Conservation (phyloP, 2,329 filamentous ascomycete species). For the Colletotrichum gigasporum region DNA sequence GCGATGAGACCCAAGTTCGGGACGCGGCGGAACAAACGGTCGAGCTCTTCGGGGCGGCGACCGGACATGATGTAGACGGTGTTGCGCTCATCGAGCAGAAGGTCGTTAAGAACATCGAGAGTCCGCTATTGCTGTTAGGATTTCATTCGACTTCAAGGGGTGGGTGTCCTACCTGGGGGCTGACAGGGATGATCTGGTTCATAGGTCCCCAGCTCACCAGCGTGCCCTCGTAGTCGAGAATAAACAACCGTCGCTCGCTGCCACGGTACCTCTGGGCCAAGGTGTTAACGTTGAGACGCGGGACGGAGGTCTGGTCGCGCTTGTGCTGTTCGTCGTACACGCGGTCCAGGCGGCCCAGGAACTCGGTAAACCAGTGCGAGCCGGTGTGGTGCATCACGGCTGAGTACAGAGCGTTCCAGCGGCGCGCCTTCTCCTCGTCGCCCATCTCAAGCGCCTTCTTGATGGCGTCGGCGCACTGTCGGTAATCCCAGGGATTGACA, state of each 20-base stretch:
- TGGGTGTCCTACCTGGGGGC: constrained; percentile 65
- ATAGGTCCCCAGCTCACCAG: constrained; percentile 88
- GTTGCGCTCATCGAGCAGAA: constrained; percentile 83
- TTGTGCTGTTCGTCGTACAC: constrained; percentile 87
- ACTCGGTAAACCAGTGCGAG: constrained; percentile 83
- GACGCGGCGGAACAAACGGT: constrained; percentile 84
- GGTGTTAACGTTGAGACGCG: constrained; percentile 77
- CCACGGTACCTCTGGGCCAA: constrained; percentile 73
- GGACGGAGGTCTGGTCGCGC: constrained; percentile 86
- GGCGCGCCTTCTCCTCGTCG: constrained; percentile 74
- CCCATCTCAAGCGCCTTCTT: constrained; percentile 84
- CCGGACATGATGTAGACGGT: constrained; percentile 95
- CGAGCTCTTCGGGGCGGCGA: constrained; percentile 86
- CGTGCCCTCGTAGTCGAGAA: constrained; percentile 94
- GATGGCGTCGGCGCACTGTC: constrained; percentile 87
- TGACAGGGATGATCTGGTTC: constrained; percentile 85
- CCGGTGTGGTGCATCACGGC: constrained; percentile 85
- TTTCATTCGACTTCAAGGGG: neutral
- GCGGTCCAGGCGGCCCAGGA: constrained; percentile 74
- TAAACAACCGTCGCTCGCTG: constrained; percentile 78
- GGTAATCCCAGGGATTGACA: constrained; percentile 96
- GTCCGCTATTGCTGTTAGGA: constrained; percentile 66
- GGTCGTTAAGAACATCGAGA: constrained; percentile 82
- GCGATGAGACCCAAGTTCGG: constrained; percentile 89
- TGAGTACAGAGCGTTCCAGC: constrained; percentile 79